Conservation (phyloP, 345 rosid species). For the Salix suchowensis region DNA sequence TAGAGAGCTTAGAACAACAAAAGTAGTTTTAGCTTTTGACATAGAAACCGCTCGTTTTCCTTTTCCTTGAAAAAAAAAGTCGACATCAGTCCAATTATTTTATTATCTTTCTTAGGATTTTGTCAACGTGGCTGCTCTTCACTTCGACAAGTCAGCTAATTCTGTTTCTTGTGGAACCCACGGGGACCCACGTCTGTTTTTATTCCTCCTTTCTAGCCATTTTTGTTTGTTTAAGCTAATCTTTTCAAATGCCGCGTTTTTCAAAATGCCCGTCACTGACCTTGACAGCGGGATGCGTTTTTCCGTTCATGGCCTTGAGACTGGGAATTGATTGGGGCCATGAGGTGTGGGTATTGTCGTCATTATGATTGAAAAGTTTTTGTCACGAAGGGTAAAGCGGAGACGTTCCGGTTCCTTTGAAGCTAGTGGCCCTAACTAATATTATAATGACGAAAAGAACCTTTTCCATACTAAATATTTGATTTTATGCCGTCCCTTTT, state of each 20-base stretch:
- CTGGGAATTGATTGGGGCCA: background rate
- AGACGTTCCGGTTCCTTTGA: constrained; percentile 9
- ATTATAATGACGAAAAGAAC: background rate
- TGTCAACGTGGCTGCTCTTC: background rate
- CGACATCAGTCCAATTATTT: constrained; percentile 2
- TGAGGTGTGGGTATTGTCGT: background rate
- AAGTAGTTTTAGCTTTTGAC: constrained; percentile 31
- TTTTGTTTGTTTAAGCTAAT: background rate
- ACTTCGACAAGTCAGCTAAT: background rate
- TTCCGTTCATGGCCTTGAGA: constrained; percentile 12
- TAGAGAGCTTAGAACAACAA: constrained; percentile 14
- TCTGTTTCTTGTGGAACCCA: constrained; percentile 1
- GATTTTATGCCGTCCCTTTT: too few species aligned
- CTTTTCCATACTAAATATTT: background rate
- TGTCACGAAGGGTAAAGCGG: constrained; percentile 18
- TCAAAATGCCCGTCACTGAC: constrained; percentile 15
- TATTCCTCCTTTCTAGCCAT: background rate
- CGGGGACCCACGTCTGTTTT: constrained; percentile 3
- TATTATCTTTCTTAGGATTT: background rate
- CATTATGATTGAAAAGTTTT: background rate
- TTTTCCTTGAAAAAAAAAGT: background rate
- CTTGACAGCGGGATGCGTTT: background rate
- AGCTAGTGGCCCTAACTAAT: background rate
- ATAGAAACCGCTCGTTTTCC: constrained; percentile 29
- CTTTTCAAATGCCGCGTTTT: constrained; percentile 8